Base-by-base conservation (phyloP, 805 yeast genomes). In the Wickerhamiella azymoides region DNA sequence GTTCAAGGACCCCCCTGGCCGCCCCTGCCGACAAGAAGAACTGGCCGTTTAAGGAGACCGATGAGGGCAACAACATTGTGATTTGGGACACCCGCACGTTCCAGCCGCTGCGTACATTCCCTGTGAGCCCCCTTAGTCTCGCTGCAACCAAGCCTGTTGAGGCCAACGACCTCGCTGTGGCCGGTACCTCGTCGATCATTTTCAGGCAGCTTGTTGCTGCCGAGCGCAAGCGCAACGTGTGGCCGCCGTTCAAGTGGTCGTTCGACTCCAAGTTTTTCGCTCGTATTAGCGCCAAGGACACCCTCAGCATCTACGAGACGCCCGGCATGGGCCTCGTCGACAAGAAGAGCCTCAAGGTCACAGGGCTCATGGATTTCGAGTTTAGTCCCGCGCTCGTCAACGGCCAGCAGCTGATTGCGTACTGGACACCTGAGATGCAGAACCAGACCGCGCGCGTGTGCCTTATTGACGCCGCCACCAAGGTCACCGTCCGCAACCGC, bases 161-260 rank as follows among this genome's bases (percentile, higher is more conserved):
- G 10, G 39, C 27, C 1, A 54, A 50, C 13, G 51, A 49, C 32
- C 47, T 48, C 16, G 49, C 52, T 7, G 21, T 36, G 18, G 41
- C 45, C 35, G 18, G 40, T 19, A 46, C 47, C n/a, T 32, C 43
- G 6, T 32, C 43, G 10, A 37, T 47, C 8, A 35, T 43, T 3
- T 38, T 42, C 19, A 37, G 32, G 21, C 38, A 36, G 28, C 47
- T 48, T 10, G 45, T 41, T 10, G 45, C 28, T 24, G 26, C 13
- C 40, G 74, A 73, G 65, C 76, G 73, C 66, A 73, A 73, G 65
- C 76, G 73, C 66, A 76, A 72, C 49, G 75, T 79, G 78, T 92
- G 98, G 98, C 98, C 98, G 41, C 76, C 89, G 58, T 79, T 92
- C 63, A 86, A 86, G 68, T 92, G 97, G 97, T 84, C 96, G 39